Base-by-base conservation (phyloP, 495 filamentous ascomycete species). In the Amorphotheca resinae region DNA sequence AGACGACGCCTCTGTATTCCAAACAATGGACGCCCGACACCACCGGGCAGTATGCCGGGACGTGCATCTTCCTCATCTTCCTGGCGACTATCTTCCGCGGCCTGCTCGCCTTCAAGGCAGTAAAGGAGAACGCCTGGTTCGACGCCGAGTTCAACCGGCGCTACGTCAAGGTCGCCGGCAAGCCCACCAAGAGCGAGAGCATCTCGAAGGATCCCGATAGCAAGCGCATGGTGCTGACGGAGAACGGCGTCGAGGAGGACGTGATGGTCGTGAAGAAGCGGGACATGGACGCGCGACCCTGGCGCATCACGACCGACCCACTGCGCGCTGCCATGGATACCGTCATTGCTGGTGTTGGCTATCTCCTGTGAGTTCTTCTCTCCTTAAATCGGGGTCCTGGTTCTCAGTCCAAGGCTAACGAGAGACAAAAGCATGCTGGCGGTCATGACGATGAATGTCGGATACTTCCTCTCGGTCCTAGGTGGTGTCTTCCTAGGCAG, bases 371-470 rank as follows among this genome's bases (percentile, higher is more conserved):
- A 70, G 87, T 76, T n/a, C 28, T 48, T 25, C 11, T 42, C 5
- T 16, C 37, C 16, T 18, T 34, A 17, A 12, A 16, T 8, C 17
- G 20, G 21, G 17, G 9, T 26, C 22, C n/a, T 6, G 41, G 12
- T 9, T 28, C 22, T 21, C 7, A 22, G n/a, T n/a, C n/a, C n/a
- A n/a, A n/a, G n/a, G 17, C 41, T 54, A 36, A 51, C 30, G 14
- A 16, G 3, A 6, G 4, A 17, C 34, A 2, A 22, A 54, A 96
- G 89, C 38, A 96, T 96, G 89, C 67, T 96, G 64, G 88, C 84
- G n/a, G 84, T 94, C 52, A 96, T 96, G 89, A 91, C 87, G 2
- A 74, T 89, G 75, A 96, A 96, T 54, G 74, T 95, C 33, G 89
- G 89, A n/a, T 96, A 94, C 55, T 95, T 95, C 63, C 63, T 88